Evolutionary conservation across 495 filamentous ascomycete genomes (phyloP), one percentile per base, ranked within the genome.

Genomic region (Massariosphaeria phaeospora): DNA sequence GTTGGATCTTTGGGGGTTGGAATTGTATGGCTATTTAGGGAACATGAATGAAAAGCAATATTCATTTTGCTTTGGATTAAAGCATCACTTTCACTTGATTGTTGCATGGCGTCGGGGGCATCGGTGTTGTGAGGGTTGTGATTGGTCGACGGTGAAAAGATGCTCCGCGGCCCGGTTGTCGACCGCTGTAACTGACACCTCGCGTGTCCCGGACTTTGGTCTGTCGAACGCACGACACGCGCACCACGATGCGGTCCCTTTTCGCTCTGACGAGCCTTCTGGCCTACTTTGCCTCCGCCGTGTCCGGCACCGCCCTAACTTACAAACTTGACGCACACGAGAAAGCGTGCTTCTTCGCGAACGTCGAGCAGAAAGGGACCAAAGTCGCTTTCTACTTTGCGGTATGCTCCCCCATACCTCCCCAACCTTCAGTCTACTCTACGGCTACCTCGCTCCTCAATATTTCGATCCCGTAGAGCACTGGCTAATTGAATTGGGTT

Each of bases 311-410:
- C 11, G 93, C 94, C 31, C 79, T 99, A 64, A 97, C 94, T 12
- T 97, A 96, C 77, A 88, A 91, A 72, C 81, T 99, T 24, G 72
- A 75, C 26, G 82, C 94, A 36, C 87, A 95, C 72, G 94, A 97
- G 77, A 86, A 85, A 69, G 86, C 91, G 59, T 99, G 94, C 76
- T 99, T 99, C 79, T 96, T 84, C 74, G 78, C 86, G 30, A 73
- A 78, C 51, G 84, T 89, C 30, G 80, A 93, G 45, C 75, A 83
- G 63, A 73, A 76, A 58, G 86, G 86, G 61, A 80, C 84, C 50
- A 97, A 97, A 78, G 76, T 97, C 45, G 94, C 94, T 15, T 99
- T 99, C 66, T 99, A 99, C 73, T 99, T 97, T 71, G 94, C 94
- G 47, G 93, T 98, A 72, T 61, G 88, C 72, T n/a, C 34, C 51